Evolutionary conservation across 768 basidiomycete species (phyloP).

Genomic region (Mycena venus): DNA sequence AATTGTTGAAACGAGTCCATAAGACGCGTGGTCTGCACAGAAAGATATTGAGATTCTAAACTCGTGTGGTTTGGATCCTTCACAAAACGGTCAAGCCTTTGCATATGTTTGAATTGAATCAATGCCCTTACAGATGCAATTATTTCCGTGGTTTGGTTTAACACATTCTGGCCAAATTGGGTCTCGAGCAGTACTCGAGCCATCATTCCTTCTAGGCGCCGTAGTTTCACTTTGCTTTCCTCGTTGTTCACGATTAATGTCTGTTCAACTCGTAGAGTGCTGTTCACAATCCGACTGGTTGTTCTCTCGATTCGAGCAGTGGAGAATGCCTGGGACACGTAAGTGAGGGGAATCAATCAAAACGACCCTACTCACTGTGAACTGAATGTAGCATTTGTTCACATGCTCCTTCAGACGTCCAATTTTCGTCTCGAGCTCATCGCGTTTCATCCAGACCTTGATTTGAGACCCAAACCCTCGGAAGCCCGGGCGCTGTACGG

Average conservation of each 20-base stretch:
- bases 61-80: slow-evolving; percentile 17
- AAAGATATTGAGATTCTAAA: slow-evolving; percentile 23
- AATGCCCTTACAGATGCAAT: slow-evolving; percentile 19
- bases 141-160: slow-evolving; percentile 3
- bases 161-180: slow-evolving; percentile 7
- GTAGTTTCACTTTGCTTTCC: slow-evolving; percentile 17
- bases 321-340: background rate
- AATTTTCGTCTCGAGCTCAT: slow-evolving; percentile 22
- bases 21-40: slow-evolving; percentile 7
- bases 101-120: too few species aligned
- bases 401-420: slow-evolving; percentile 16
- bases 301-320: background rate
- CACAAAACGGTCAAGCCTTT: too few species aligned
- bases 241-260: background rate
- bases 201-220: slow-evolving; percentile 17
- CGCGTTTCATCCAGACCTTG: slow-evolving; percentile 22
- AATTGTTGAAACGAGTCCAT: background rate
- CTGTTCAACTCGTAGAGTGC: slow-evolving; percentile 12
- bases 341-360: background rate
- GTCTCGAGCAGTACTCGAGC: slow-evolving; percentile 13
- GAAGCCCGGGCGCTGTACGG: background rate
- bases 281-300: too few species aligned
- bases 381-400: slow-evolving; percentile 16
- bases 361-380: background rate
- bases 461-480: background rate